phyloP scores from a whole-genome alignment of 768 basidiomycete genomes.

The Pulveroboletus sp. region DNA sequence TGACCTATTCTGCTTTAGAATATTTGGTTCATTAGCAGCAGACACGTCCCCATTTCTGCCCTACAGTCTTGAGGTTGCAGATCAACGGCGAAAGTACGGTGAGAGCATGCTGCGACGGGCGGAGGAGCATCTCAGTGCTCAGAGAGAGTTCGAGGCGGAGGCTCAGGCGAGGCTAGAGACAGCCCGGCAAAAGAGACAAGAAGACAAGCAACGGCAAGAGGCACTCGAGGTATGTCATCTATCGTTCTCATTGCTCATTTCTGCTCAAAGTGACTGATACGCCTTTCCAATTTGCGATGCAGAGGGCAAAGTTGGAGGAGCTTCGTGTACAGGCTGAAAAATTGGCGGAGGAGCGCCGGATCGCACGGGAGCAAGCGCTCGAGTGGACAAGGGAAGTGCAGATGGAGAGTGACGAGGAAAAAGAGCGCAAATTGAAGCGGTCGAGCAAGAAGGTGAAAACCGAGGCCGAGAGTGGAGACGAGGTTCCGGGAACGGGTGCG shows the following conservation, averaged over 20 bases:
- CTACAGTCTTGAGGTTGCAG: conserved; percentile 84
- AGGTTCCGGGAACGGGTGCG: conserved; percentile 27
- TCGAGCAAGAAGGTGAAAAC: conserved; percentile 51
- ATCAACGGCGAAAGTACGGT: conserved; percentile 88
- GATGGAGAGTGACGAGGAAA: conserved; percentile 76
- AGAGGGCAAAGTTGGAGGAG: conserved; percentile 65
- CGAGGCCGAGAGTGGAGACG: conserved; percentile 51
- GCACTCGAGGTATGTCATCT: conserved; percentile 59
- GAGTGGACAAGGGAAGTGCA: conserved; percentile 72
- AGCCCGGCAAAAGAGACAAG: conserved; percentile 75
- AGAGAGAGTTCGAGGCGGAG: conserved; percentile 71
- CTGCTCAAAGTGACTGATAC: background rate
- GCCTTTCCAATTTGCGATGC: background rate
- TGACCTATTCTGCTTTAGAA: conserved; percentile 38
- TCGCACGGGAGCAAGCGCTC: conserved; percentile 75
- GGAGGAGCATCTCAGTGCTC: conserved; percentile 73
- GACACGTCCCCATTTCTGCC: conserved; percentile 70
- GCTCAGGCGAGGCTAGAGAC: conserved; percentile 69
- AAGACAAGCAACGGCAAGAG: conserved; percentile 69
- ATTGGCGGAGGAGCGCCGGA: conserved; percentile 74
- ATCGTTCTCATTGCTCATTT: background rate
- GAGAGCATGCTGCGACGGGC: conserved; percentile 80
- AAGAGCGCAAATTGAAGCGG: conserved; percentile 62
- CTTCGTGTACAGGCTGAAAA: conserved; percentile 66
- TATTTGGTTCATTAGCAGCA: conserved; percentile 80